These are phyloP conservation scores for Lipomyces starkeyi DNA, from an alignment of 805 yeast genomes.

Conservation along the genomic window DNA sequence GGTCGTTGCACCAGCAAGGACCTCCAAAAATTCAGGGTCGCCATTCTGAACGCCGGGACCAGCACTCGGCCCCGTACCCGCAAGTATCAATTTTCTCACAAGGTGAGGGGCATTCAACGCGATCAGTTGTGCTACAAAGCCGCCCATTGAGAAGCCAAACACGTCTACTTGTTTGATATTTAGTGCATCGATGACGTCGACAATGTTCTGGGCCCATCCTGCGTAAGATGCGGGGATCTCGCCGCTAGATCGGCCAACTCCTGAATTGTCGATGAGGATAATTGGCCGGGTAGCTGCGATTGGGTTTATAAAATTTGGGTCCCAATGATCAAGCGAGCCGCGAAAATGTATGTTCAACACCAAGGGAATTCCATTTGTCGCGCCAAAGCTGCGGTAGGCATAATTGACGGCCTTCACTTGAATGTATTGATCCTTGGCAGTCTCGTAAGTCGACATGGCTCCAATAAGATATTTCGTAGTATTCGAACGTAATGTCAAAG, in stretches of 20 bases:
- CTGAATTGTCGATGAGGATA: constrained; percentile 1
- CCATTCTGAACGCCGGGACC: neutral
- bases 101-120: neutral
- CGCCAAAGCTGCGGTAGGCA: neutral
- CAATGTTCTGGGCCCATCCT: neutral
- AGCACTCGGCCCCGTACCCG: neutral
- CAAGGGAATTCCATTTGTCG: neutral
- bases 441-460: neutral
- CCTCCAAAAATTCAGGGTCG: neutral
- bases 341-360: neutral
- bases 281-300: neutral
- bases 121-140: neutral
- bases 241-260: neutral
- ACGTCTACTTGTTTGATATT: neutral
- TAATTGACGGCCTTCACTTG: neutral
- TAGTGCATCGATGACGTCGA: neutral
- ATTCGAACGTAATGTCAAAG: neutral
- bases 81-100: neutral
- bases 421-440: neutral
- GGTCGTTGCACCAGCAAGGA: neutral
- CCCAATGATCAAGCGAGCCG: neutral
- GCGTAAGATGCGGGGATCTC: neutral
- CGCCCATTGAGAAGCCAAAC: neutral
- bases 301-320: neutral
- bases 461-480: neutral